phyloP scores from a whole-genome alignment of 2,329 filamentous ascomycete species.

The Emmonsia crescens region DNA sequence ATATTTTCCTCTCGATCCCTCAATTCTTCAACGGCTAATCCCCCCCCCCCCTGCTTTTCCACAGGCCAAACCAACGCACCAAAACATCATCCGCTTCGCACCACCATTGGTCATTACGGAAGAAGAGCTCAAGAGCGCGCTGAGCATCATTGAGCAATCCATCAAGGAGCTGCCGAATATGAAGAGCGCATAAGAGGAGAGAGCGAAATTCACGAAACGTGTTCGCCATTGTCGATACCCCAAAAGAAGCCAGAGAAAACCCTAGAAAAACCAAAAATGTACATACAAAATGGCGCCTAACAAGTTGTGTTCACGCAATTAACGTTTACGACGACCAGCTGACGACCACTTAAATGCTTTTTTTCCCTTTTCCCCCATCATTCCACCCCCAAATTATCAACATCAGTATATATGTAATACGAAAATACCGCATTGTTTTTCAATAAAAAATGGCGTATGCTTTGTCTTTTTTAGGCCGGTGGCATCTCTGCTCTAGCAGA shows the following conservation, averaged over 20 bases:
- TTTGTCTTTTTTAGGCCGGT: not conserved
- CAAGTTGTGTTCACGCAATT: not conserved
- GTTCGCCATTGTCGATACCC: constrained; percentile 50
- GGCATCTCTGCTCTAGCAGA: not conserved
- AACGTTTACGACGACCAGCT: not conserved
- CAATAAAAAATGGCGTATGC: not conserved
- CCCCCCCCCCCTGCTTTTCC: not conserved
- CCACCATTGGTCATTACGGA: constrained; percentile 92
- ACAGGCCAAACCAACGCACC: constrained; percentile 94
- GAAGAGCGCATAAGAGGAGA: constrained; percentile 43
- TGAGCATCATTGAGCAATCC: constrained; percentile 71
- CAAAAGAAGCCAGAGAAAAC: constrained; percentile 7
- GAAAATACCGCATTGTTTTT: not conserved
- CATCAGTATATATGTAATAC: not conserved
- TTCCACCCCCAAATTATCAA: not conserved
- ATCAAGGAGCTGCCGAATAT: constrained; percentile 65
- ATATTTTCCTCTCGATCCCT: not conserved
- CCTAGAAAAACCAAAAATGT: not conserved
- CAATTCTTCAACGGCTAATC: not conserved
- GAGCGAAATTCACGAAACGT: constrained; percentile 51
- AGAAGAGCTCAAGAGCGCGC: constrained; percentile 64
- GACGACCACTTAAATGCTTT: no score
- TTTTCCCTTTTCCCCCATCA: not conserved
- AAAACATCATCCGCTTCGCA: constrained; percentile 97
- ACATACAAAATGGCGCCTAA: not conserved